Evolutionary conservation across 148 eudicot genomes (phyloP), one percentile per base, ranked within the genome.

Genomic region (Camellia japonica): DNA sequence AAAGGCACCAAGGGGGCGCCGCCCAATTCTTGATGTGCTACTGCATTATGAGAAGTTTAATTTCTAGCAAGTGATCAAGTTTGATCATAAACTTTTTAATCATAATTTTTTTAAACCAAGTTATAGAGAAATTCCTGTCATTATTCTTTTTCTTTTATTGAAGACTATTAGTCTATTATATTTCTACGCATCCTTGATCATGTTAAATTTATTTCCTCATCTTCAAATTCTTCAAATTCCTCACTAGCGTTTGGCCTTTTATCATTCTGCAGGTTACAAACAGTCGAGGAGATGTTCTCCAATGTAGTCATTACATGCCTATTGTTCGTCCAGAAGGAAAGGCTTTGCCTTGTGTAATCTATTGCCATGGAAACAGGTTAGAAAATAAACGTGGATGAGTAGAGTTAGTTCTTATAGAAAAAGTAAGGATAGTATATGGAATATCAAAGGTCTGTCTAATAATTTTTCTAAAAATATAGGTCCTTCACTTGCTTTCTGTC

Each of bases 341-440:
- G 83, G 80, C 89, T 58, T 81, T 94, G 81, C 99, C 99, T 56
- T 96, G 99, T 85, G 95, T 94, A 12, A 94, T 96, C 84, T 96
- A 96, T 80, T 96, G 98, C 89, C 98, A 96, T 80, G 99, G 99
- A 79, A 96, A 96, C 90, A 96, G 99, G 99, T 96, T 77, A 82
- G 89, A 77, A 62, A 66, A 58, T 69, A 55, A 18, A 47, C 74
- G 16, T 78, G 63, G 71, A 42, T 60, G 77, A 30, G 75, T 15
- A 58, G 41, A 52, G 19, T 10, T 15, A 41, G 58, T 18, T 12
- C 52, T 49, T 49, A 49, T 49, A 49, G 7, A 49, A 49, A 49
- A 49, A 49, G 52, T 7, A 49, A 49, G 52, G 52, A 49, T 49
- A 49, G 52, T 49, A 3, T 4, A 49, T 49, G 7, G 5, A 49